phyloP scores from a whole-genome alignment of 208 protist species.

The Trypanosoma avium region DNA sequence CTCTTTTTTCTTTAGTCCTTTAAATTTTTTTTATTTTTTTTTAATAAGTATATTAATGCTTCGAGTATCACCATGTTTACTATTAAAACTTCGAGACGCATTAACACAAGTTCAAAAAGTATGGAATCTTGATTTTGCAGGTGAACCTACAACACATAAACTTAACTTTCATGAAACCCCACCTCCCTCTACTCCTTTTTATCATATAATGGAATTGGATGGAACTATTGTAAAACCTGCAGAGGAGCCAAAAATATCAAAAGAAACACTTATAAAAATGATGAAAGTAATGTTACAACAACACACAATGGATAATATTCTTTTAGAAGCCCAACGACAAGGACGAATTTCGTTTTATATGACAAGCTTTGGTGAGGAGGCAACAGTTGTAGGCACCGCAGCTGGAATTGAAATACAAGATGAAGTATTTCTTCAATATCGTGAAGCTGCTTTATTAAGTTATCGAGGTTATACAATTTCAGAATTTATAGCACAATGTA shows the following conservation, averaged over 20 bases:
- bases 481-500: conserved; percentile 96
- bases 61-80: conserved; percentile 3
- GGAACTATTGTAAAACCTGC: conserved; percentile 34
- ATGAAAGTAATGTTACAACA: conserved; percentile 92
- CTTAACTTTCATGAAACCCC: conserved; percentile 49
- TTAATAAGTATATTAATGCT: conserved; percentile 20
- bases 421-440: conserved; percentile 95
- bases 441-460: conserved; percentile 79
- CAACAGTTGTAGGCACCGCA: conserved; percentile 86
- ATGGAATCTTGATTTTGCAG: conserved; percentile 70
- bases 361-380: conserved; percentile 96
- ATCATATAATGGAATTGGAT: conserved; percentile 64
- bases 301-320: conserved; percentile 91
- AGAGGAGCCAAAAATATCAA: conserved; percentile 12
- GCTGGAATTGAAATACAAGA: conserved; percentile 89
- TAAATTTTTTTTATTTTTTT: conserved; percentile 12
- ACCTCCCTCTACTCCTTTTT: conserved; percentile 44
- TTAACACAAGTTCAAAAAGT: conserved; percentile 48
- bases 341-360: conserved; percentile 98
- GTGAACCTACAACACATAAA: conserved; percentile 40
- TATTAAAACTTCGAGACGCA: conserved; percentile 31
- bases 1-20: conserved; percentile 3
- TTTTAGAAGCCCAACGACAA: conserved; percentile 94
- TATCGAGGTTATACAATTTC: conserved; percentile 91
- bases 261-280: conserved; percentile 55